Base-by-base conservation (phyloP, 441 rosid genomes). In the Brassica balearica region DNA sequence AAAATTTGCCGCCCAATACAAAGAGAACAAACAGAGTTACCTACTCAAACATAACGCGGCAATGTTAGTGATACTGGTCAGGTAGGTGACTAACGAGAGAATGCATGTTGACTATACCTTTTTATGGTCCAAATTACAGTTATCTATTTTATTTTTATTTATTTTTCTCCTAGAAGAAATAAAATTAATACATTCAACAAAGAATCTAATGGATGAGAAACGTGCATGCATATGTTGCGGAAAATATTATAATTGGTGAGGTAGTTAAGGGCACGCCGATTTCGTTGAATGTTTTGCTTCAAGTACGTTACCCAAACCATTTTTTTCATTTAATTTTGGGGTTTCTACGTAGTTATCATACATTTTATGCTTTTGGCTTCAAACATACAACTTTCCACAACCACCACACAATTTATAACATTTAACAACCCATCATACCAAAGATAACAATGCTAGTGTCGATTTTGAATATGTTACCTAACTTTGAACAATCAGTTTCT, bases 181-280 rank as follows among this genome's bases (percentile, higher is more conserved):
- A 34, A 29, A 71, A 59, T 2, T 32, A 61, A 23, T 9, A 62
- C 8, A 41, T 3, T 9, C 41, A 72, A 72, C 46, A 68, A 73
- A 79, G 53, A 79, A 79, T 79, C 78, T 73, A 79, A 15, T 15
- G n/a, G 65, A 59, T 55, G 48, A 23, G 82, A 79, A 79, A 74
- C 82, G 82, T 79, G 75, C 82, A 79, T 74, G 71, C 59, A 68
- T 12, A 63, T 73, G 78, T 79, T 79, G 82, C 82, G 66, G 82
- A 20, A 63, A 79, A 2, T 55, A 27, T 53, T 63, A 79, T 79
- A 68, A 79, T 69, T 63, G 65, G 64, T 38, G 36, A 69, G 55
- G 71, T 79, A 74, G 82, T 79, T 79, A 79, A 73, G 67, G 25
- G 61, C 78, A 79, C 74, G 82, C 78, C 20, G 2, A 23, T 73